Evolutionary conservation across 2,329 filamentous ascomycete genomes (phyloP).

Genomic region (Annulohypoxylon truncatum): DNA sequence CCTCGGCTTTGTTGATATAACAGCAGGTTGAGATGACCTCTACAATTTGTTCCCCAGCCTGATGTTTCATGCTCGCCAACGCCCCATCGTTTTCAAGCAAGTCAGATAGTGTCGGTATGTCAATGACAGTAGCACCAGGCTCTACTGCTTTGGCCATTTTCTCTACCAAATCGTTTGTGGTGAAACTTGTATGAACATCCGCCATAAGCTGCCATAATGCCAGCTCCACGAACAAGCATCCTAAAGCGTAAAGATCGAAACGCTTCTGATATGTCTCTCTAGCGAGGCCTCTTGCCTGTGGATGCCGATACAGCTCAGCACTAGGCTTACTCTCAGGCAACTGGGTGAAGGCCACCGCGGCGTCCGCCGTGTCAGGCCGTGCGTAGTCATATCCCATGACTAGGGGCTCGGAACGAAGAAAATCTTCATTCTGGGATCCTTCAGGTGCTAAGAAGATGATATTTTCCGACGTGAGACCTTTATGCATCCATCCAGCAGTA

Average conservation of each 20-base stretch:
- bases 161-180: neutral
- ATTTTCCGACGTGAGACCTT: neutral
- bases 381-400: neutral
- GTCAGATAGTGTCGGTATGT: neutral
- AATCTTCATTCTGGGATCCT: neutral
- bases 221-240: neutral
- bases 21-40: neutral
- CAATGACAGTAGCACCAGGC: neutral
- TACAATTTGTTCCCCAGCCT: neutral
- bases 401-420: neutral
- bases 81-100: neutral
- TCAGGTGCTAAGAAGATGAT: neutral
- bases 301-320: neutral
- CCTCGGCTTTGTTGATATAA: neutral
- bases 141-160: neutral
- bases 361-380: neutral
- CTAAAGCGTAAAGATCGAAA: neutral
- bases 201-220: neutral
- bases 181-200: neutral
- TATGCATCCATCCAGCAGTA: slow-evolving; percentile 1
- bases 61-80: neutral
- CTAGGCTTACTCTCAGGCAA: neutral
- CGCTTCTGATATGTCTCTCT: neutral
- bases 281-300: neutral
- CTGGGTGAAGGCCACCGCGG: neutral